phyloP scores from a whole-genome alignment of 331 rosid genomes.

The Erythrophleum ivorense region DNA sequence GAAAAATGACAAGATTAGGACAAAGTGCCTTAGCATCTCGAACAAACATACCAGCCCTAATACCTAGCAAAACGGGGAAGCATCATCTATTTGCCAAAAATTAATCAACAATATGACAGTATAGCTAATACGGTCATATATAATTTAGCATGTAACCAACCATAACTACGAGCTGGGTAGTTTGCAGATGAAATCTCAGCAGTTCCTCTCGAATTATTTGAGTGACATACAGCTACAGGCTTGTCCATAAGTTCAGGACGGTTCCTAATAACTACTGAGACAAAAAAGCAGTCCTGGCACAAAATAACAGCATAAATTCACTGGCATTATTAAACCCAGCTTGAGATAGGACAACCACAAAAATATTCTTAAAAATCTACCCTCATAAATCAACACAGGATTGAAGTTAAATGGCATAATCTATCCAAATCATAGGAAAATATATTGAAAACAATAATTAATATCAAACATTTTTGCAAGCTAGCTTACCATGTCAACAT shows the following conservation, averaged over 20 bases:
- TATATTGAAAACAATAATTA: slow-evolving; percentile 26
- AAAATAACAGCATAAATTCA: slow-evolving; percentile 34
- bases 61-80: slow-evolving; percentile 57
- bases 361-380: slow-evolving; percentile 25
- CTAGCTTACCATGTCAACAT: slow-evolving; percentile 84
- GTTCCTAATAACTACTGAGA: slow-evolving; percentile 83
- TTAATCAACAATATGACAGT: slow-evolving; percentile 16
- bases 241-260: slow-evolving; percentile 66
- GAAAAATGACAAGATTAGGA: slow-evolving; percentile 75
- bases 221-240: slow-evolving; percentile 95
- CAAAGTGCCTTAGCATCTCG: slow-evolving; percentile 88
- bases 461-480: slow-evolving; percentile 27
- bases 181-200: slow-evolving; percentile 97
- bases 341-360: background rate
- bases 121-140: slow-evolving; percentile 30
- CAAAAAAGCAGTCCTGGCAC: slow-evolving; percentile 92
- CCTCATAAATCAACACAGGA: background rate
- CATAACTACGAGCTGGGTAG: slow-evolving; percentile 93
- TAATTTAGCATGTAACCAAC: slow-evolving; percentile 53
- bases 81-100: slow-evolving; percentile 28
- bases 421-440: slow-evolving; percentile 26
- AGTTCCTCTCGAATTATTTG: slow-evolving; percentile 86
- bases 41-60: slow-evolving; percentile 93
- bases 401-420: slow-evolving; percentile 25
- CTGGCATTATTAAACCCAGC: slow-evolving; percentile 31